Percentiles rank a stretch among this genome's conserved stretches.
These are phyloP conservation scores for Capronia epimyces DNA, from an alignment of 2,329 filamentous ascomycete genomes.

Conservation along the genomic window DNA sequence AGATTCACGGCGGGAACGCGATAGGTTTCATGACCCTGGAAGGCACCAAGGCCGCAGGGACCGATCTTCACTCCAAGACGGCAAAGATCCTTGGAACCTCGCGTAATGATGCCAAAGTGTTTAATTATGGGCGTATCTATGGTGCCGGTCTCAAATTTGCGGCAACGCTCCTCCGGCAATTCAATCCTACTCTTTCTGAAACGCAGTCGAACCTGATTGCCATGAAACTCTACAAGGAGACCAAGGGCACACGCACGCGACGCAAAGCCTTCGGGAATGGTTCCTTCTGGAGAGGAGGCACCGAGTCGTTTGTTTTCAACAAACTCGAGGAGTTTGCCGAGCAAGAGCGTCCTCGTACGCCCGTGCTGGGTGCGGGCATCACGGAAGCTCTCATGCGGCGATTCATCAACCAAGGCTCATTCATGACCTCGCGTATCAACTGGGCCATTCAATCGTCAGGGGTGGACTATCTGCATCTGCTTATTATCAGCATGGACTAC, in stretches of 20 bases:
- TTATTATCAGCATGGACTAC: conserved; percentile 93
- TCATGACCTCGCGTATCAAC: conserved; percentile 94
- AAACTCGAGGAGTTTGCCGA: conserved; percentile 96
- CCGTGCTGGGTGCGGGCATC: conserved; percentile 88
- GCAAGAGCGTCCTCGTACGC: conserved; percentile 82
- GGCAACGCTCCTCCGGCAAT: conserved; percentile 80
- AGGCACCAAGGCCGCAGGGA: conserved; percentile 88
- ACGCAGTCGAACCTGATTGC: conserved; percentile 70
- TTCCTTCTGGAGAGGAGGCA: conserved; percentile 90
- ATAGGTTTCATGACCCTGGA: conserved; percentile 99
- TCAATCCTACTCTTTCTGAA: conserved; percentile 81
- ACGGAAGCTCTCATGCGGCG: conserved; percentile 89
- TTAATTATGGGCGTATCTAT: conserved; percentile 98
- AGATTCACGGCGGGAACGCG: conserved; percentile 90
- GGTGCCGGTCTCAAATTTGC: conserved; percentile 96
- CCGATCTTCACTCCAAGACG: conserved; percentile 89
- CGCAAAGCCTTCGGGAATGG: conserved; percentile 63
- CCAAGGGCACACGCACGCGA: conserved; percentile 81
- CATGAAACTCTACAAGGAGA: conserved; percentile 74
- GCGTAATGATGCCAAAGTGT: conserved; percentile 91
- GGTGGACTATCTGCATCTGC: conserved; percentile 91
- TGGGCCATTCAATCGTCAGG: conserved; percentile 98
- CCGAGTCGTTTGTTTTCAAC: conserved; percentile 97
- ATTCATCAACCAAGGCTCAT: conserved; percentile 81
- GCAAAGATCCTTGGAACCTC: conserved; percentile 89